These are phyloP conservation scores for Macrotyloma uniflorum DNA, from an alignment of 306 rosid species.

Conservation along the genomic window DNA sequence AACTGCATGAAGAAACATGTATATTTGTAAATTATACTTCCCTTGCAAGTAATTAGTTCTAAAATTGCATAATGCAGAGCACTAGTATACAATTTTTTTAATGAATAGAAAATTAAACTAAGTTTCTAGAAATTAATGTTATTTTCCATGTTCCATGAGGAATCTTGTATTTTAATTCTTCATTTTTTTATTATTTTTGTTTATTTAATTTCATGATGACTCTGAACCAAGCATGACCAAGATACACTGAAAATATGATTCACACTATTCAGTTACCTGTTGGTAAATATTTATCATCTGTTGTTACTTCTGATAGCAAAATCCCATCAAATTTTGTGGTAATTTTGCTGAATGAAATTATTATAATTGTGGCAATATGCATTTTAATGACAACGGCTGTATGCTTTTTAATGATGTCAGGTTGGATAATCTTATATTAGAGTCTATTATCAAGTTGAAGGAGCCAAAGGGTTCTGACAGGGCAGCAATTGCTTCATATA, in stretches of 20 bases:
- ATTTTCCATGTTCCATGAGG: conserved; percentile 11
- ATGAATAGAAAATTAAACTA: conserved; percentile 10
- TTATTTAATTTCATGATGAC: conserved; percentile 12
- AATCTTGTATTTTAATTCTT: neutral
- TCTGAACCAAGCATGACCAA: conserved; percentile 19
- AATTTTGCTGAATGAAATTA: conserved; percentile 32
- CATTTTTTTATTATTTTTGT: conserved; percentile 27
- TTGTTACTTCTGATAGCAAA: conserved; percentile 1
- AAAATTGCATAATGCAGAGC: conserved; percentile 2
- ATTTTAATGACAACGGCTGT: conserved; percentile 34
- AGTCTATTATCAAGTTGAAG: conserved; percentile 78
- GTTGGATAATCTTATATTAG: conserved; percentile 75
- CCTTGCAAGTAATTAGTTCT: conserved; percentile 30
- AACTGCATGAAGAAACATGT: conserved; percentile 7
- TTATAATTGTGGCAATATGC: conserved; percentile 13
- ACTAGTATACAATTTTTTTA: conserved; percentile 8
- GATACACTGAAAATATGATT: neutral
- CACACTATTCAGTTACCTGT: neutral
- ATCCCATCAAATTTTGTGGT: conserved; percentile 33
- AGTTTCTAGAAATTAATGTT: neutral
- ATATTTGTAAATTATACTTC: conserved; percentile 18
- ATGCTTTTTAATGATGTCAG: conserved; percentile 55
- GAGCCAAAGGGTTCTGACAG: conserved; percentile 88
- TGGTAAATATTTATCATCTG: conserved; percentile 15
- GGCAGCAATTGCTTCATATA: conserved; percentile 76